A percentile compares a stretch with the other conserved stretches of the same genome.
Conservation (phyloP, 2,329 filamentous ascomycete species). For the Talaromyces piceae region DNA sequence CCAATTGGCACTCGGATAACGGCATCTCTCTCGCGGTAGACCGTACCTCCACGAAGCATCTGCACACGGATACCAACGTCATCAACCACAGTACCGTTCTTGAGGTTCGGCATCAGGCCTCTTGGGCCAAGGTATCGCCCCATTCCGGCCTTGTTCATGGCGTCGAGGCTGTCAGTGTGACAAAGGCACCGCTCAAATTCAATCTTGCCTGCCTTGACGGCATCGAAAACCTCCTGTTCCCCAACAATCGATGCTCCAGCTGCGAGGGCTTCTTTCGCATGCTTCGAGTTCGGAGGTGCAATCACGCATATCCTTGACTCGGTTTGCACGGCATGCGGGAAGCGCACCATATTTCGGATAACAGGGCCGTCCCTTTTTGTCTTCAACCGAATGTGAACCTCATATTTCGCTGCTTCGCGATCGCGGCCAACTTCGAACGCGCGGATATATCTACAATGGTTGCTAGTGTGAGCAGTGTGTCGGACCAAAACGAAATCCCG, state of each 20-base stretch:
- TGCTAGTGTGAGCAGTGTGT: conserved; percentile 1
- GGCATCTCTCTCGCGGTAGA: conserved; percentile 79
- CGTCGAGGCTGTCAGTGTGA: conserved; percentile 68
- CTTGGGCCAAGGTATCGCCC: conserved; percentile 78
- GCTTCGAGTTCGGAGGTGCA: conserved; percentile 69
- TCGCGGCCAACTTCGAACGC: conserved; percentile 83
- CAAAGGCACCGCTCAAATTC: conserved; percentile 86
- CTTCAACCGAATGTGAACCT: conserved; percentile 73
- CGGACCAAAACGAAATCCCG: not conserved
- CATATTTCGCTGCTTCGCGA: conserved; percentile 73
- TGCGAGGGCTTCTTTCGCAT: conserved; percentile 63
- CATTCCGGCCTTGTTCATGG: conserved; percentile 72
- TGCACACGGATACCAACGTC: conserved; percentile 68
- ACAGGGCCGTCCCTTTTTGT: conserved; percentile 80
- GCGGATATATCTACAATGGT: conserved; percentile 70
- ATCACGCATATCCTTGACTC: conserved; percentile 87
- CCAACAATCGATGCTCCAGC: conserved; percentile 79
- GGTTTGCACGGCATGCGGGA: conserved; percentile 84
- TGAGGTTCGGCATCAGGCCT: conserved; percentile 85
- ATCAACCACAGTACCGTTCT: conserved; percentile 80
- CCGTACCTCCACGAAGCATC: conserved; percentile 73
- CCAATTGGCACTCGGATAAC: conserved; percentile 86
- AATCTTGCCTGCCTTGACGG: conserved; percentile 67
- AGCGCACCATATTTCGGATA: conserved; percentile 76
- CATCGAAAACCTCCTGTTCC: conserved; percentile 76